Conservation (phyloP, 2,329 filamentous ascomycete genomes). For the Thelonectria olida region DNA sequence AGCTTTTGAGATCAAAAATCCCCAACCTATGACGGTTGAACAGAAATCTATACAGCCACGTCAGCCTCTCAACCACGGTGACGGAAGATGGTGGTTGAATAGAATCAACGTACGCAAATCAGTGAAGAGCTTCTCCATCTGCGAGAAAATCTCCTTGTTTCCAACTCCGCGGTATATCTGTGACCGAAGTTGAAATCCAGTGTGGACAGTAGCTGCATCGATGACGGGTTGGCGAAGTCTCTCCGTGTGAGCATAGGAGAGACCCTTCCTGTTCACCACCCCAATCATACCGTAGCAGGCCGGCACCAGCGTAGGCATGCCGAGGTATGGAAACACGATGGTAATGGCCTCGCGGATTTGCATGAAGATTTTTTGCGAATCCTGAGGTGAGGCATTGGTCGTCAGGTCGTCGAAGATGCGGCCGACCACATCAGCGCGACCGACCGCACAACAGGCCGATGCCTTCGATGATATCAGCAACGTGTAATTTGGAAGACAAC, state of each 20-base stretch:
- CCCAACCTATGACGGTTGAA: slow-evolving; percentile 25
- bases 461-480: no score
- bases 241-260: slow-evolving; percentile 21
- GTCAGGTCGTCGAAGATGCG: slow-evolving; percentile 26
- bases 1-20: slow-evolving; percentile 2
- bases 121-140: slow-evolving; percentile 30
- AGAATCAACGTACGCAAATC: slow-evolving; percentile 19
- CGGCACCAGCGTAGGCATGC: slow-evolving; percentile 29
- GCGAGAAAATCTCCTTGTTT: slow-evolving; percentile 25
- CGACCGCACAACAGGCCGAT: slow-evolving; percentile 24
- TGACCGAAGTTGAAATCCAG: slow-evolving; percentile 13
- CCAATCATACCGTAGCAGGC: slow-evolving; percentile 33
- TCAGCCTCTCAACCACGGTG: no score
- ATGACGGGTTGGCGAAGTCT: slow-evolving; percentile 21
- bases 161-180: slow-evolving; percentile 27
- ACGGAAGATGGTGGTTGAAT: neutral
- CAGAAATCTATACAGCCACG: slow-evolving; percentile 10
- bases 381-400: slow-evolving; percentile 13
- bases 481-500: no score
- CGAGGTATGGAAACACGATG: slow-evolving; percentile 24
- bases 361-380: slow-evolving; percentile 20
- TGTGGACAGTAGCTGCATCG: slow-evolving; percentile 22
- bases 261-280: slow-evolving; percentile 25
- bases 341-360: slow-evolving; percentile 26
- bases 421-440: slow-evolving; percentile 26